Conservation (phyloP, 2,329 filamentous ascomycete genomes). For the Sporothrix pallida region DNA sequence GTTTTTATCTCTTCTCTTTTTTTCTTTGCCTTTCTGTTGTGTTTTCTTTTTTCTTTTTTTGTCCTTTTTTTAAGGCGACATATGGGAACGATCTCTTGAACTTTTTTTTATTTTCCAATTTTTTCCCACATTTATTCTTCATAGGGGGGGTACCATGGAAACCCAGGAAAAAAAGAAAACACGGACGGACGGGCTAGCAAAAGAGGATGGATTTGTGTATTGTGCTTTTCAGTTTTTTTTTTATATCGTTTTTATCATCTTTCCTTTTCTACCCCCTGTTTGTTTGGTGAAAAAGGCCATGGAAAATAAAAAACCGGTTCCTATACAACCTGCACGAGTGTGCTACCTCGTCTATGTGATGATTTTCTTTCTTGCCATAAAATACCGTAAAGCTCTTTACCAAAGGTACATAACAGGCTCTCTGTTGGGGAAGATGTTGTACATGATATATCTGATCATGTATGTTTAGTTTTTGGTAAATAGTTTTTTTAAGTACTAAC, state of each 20-base stretch:
- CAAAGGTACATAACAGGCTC: no score
- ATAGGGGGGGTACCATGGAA: not conserved
- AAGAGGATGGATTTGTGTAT: constrained; percentile 12
- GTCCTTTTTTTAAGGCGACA: not conserved
- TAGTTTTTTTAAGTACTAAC: no score
- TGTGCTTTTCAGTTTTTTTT: constrained; percentile 16
- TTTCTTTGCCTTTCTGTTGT: constrained; percentile 5
- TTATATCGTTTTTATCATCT: constrained; percentile 12
- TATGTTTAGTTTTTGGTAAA: no score
- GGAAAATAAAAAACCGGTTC: constrained; percentile 5
- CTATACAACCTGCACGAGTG: no score
- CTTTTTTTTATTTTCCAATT: constrained; percentile 11
- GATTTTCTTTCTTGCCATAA: no score
- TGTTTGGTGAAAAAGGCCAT: not conserved
- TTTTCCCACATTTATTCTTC: no score
- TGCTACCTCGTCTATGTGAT: no score
- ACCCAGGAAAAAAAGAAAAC: not conserved
- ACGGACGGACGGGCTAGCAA: not conserved
- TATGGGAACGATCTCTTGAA: constrained; percentile 14
- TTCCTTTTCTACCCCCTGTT: not conserved
- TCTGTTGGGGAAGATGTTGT: no score
- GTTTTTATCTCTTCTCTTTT: constrained; percentile 6
- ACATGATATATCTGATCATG: no score
- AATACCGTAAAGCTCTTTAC: no score
- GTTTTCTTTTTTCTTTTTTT: constrained; percentile 21